phyloP scores from a whole-genome alignment of 2,329 filamentous ascomycete genomes.

The Aspergillus intermedius region DNA sequence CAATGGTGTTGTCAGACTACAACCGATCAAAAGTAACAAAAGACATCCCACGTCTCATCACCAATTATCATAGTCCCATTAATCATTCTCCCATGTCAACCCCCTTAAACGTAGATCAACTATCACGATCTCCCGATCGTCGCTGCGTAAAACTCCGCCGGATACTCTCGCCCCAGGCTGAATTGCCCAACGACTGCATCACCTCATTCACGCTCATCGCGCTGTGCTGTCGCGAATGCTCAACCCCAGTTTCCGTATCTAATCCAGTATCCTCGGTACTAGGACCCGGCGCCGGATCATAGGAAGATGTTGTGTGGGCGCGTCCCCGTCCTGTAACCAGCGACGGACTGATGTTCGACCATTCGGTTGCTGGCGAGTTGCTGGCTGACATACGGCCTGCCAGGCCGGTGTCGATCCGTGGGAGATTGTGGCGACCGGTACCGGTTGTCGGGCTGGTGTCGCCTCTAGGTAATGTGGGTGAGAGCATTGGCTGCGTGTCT shows the following conservation, averaged over 20 bases:
- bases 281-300: conserved; percentile 18
- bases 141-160: conserved; percentile 73
- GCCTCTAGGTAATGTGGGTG: conserved; percentile 25
- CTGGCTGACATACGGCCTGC: conserved; percentile 30
- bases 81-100: background rate
- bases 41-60: no score
- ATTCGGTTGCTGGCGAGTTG: conserved; percentile 36
- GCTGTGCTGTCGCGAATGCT: conserved; percentile 57
- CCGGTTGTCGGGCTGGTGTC: conserved; percentile 20
- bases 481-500: conserved; percentile 27
- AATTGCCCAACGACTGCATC: conserved; percentile 78
- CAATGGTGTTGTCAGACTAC: background rate
- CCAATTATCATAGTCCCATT: background rate
- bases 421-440: conserved; percentile 32
- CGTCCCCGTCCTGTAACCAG: conserved; percentile 26
- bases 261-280: conserved; percentile 3
- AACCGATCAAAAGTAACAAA: no score
- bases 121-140: conserved; percentile 28
- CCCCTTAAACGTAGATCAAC: background rate
- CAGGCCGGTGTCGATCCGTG: conserved; percentile 41
- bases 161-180: conserved; percentile 89
- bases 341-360: conserved; percentile 49
- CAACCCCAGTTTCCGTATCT: conserved; percentile 7
- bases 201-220: conserved; percentile 69
- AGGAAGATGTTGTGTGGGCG: conserved; percentile 21